Percentiles rank a stretch among this genome's conserved stretches.
phyloP scores from a whole-genome alignment of 73 alveolate genomes.

The Symbiodinium pilosum region DNA sequence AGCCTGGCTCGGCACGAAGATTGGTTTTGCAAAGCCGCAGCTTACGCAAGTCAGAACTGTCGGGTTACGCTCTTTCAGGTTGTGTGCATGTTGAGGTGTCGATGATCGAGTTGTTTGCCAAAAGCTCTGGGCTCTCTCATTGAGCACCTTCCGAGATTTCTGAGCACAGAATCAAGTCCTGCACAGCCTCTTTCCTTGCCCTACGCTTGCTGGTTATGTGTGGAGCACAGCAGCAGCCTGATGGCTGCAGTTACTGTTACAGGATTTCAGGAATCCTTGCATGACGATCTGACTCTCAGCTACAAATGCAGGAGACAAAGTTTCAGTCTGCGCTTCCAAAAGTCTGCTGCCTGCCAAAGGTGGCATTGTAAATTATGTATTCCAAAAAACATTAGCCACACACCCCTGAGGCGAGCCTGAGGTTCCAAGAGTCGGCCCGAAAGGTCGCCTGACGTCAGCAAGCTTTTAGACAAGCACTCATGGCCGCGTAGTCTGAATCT shows the following conservation, averaged over 20 bases:
- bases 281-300: slow-evolving; percentile 3
- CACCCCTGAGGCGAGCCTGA: neutral
- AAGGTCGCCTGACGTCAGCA: neutral
- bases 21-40: no score
- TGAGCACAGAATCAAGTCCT: neutral
- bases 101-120: slow-evolving; percentile 42
- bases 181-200: neutral
- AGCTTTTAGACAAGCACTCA: no score
- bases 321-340: slow-evolving; percentile 15
- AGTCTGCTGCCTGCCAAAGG: neutral
- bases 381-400: neutral
- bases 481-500: no score
- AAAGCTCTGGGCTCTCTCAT: slow-evolving; percentile 38
- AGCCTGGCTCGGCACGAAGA: neutral
- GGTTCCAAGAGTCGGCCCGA: neutral
- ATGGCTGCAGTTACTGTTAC: neutral
- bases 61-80: no score
- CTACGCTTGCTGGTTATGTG: neutral
- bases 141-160: neutral
- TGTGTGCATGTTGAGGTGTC: slow-evolving; percentile 36
- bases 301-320: slow-evolving; percentile 15
- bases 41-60: no score
- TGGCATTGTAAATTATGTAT: neutral
- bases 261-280: neutral
- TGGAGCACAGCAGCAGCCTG: neutral